Evolutionary conservation across 495 filamentous ascomycete species (phyloP).

Genomic region (Chaetomium cochliodes): DNA sequence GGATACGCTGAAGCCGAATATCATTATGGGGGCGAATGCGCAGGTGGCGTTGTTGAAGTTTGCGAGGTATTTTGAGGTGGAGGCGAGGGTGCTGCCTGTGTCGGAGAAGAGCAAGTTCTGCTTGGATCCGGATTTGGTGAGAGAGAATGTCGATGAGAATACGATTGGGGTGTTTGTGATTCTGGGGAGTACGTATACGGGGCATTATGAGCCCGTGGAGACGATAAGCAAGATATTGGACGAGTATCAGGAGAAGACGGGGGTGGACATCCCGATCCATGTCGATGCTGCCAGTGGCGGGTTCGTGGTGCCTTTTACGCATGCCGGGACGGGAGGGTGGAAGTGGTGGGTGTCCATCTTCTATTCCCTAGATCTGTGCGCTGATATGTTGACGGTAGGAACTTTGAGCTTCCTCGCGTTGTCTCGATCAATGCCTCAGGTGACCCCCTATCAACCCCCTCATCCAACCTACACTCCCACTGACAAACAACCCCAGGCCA

Average conservation of each 20-base stretch:
- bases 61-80: conserved; percentile 75
- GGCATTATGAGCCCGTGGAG: conserved; percentile 74
- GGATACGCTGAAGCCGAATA: conserved; percentile 64
- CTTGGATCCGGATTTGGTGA: conserved; percentile 62
- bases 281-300: conserved; percentile 72
- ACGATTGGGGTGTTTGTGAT: conserved; percentile 79
- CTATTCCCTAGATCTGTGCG: neutral
- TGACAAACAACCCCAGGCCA: conserved; percentile 44
- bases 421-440: conserved; percentile 71
- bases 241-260: conserved; percentile 61
- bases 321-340: conserved; percentile 56
- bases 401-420: conserved; percentile 69
- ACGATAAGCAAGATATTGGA: conserved; percentile 65
- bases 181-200: conserved; percentile 71
- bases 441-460: neutral
- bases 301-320: conserved; percentile 71
- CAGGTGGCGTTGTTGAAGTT: conserved; percentile 76
- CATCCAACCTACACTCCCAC: neutral
- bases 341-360: conserved; percentile 52
- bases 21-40: conserved; percentile 75
- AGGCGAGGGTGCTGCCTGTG: conserved; percentile 67
- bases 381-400: conserved; percentile 41
- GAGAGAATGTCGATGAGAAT: conserved; percentile 70
- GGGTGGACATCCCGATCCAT: conserved; percentile 69
- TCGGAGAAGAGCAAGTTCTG: conserved; percentile 60